Conservation (phyloP, 495 filamentous ascomycete genomes). For the Aspergillus olivimuriae region DNA sequence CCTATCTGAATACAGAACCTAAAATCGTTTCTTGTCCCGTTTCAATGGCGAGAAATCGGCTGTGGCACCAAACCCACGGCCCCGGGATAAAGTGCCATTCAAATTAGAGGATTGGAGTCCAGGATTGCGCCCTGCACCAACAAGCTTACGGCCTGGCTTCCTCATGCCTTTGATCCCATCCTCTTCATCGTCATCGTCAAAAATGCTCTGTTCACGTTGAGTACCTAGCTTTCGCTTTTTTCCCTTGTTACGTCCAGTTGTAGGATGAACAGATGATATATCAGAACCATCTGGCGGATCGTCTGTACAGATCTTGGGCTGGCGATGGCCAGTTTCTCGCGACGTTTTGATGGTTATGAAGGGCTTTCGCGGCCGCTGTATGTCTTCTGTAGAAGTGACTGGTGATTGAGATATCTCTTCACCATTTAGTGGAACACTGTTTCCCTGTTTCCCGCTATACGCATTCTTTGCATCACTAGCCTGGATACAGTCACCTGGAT, state of each 20-base stretch:
- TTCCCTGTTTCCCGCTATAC: no score
- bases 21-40: conserved; percentile 54
- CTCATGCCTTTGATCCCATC: conserved; percentile 19
- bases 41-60: conserved; percentile 75
- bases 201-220: conserved; percentile 56
- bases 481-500: no score
- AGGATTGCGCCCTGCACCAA: conserved; percentile 15
- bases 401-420: no score
- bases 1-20: no score
- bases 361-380: no score
- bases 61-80: conserved; percentile 27
- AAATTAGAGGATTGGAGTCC: conserved; percentile 14
- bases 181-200: conserved; percentile 71
- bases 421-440: no score
- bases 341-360: no score
- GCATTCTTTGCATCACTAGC: no score
- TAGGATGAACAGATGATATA: conserved; percentile 2
- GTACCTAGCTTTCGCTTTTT: conserved; percentile 72
- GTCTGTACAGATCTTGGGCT: not conserved
- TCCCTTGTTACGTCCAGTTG: conserved; percentile 49
- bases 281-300: conserved; percentile 1
- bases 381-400: no score
- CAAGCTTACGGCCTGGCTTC: conserved; percentile 28
- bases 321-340: not conserved
- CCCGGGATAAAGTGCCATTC: conserved; percentile 10